phyloP scores from a whole-genome alignment of 177 flowering plant genomes.

The Telopea speciosissima region DNA sequence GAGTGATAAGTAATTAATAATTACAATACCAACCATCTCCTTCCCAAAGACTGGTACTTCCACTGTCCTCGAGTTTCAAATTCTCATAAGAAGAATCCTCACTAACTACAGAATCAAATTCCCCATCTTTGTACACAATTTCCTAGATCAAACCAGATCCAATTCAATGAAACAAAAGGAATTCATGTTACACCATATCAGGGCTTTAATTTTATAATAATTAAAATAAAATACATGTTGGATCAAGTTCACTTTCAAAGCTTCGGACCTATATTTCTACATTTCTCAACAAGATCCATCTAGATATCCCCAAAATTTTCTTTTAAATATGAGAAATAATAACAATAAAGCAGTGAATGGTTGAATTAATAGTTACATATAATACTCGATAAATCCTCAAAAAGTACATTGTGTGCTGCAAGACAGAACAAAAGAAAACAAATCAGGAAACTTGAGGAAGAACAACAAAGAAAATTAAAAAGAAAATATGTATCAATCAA shows the following conservation, averaged over 20 bases:
- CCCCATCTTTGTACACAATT: conserved; percentile 49
- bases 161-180: background rate
- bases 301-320: background rate
- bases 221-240: conserved; percentile 41
- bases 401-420: conserved; percentile 39
- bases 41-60: conserved; percentile 11
- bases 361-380: conserved; percentile 31
- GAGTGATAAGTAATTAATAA: background rate
- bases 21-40: conserved; percentile 33
- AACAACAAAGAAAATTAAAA: conserved; percentile 4
- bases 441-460: background rate
- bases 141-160: conserved; percentile 39
- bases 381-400: conserved; percentile 48
- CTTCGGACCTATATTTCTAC: conserved; percentile 55
- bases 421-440: conserved; percentile 1
- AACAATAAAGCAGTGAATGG: conserved; percentile 6
- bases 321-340: background rate
- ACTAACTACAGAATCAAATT: conserved; percentile 26
- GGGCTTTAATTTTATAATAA: background rate
- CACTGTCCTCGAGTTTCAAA: conserved; percentile 14
- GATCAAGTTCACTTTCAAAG: conserved; percentile 35
- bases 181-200: no score
- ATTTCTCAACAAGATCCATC: conserved; percentile 14
- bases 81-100: conserved; percentile 17
- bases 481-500: no score